Evolutionary conservation across 2,329 filamentous ascomycete genomes (phyloP).

Genomic region (Alternaria ventricosa): DNA sequence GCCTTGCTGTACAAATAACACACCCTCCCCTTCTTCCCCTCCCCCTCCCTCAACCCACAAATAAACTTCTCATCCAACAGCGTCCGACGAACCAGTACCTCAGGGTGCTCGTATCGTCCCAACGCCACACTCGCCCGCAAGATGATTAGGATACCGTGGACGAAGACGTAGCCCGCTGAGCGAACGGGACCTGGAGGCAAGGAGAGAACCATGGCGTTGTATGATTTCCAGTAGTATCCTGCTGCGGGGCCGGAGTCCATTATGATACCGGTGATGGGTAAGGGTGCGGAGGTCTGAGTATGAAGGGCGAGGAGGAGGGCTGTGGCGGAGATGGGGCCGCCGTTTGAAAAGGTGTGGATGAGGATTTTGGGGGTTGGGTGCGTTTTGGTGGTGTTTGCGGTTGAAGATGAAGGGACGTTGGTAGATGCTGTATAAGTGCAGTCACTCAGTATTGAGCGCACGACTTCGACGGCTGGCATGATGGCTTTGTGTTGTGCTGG

Average conservation of each 20-base stretch:
- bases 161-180: background rate
- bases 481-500: constrained; percentile 10
- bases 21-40: constrained; percentile 46
- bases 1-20: constrained; percentile 65
- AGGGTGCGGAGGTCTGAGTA: background rate
- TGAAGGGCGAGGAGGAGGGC: constrained; percentile 9
- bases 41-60: background rate
- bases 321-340: constrained; percentile 12
- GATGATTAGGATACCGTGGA: background rate
- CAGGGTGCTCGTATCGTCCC: constrained; percentile 11
- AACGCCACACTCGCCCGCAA: constrained; percentile 1
- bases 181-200: constrained; percentile 6
- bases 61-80: constrained; percentile 12
- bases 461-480: constrained; percentile 13
- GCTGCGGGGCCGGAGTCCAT: constrained; percentile 9
- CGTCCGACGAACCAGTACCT: background rate
- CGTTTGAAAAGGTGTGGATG: constrained; percentile 24
- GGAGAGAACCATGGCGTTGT: constrained; percentile 8
- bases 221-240: constrained; percentile 25
- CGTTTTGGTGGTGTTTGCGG: background rate
- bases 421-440: background rate
- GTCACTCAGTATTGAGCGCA: constrained; percentile 8
- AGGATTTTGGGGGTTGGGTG: constrained; percentile 7
- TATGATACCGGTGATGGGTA: constrained; percentile 17
- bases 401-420: background rate